Conservation (phyloP, 331 rosid species). For the Cydonia oblonga region DNA sequence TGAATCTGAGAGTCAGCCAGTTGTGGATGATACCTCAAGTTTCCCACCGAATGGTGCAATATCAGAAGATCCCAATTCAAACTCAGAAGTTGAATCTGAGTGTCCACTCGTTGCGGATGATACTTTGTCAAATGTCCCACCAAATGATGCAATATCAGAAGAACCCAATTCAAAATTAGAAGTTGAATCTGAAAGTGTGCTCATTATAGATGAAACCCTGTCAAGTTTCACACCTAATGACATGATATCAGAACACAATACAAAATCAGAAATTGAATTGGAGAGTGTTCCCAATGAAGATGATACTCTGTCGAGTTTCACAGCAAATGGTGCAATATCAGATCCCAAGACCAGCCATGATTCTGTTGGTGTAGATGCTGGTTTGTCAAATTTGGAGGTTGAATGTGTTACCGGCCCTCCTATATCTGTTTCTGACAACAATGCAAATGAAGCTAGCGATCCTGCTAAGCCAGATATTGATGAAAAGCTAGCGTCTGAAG, state of each 20-base stretch:
- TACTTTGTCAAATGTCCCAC: neutral
- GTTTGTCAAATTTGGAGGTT: constrained; percentile 3
- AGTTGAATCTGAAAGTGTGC: neutral
- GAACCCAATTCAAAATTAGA: neutral
- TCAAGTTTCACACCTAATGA: constrained; percentile 1
- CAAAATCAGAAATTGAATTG: constrained; percentile 1
- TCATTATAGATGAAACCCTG: neutral
- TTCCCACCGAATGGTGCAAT: neutral
- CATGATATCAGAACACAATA: neutral
- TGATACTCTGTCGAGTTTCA: neutral
- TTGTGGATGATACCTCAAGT: constrained; percentile 1
- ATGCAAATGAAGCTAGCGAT: neutral
- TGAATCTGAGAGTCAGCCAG: neutral
- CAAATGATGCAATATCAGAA: constrained; percentile 3
- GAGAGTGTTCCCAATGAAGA: neutral
- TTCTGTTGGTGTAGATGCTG: constrained; percentile 1
- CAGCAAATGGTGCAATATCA: constrained; percentile 1
- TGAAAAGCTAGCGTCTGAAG: constrained; percentile 15
- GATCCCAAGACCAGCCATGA: constrained; percentile 1
- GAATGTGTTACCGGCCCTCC: constrained; percentile 5
- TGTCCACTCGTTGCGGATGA: neutral
- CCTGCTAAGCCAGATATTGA: neutral
- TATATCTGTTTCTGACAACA: neutral
- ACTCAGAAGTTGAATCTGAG: constrained; percentile 3
- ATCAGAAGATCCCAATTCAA: neutral